phyloP scores from a whole-genome alignment of 352 stramenopile species.

The Phytopythium kandeliae region DNA sequence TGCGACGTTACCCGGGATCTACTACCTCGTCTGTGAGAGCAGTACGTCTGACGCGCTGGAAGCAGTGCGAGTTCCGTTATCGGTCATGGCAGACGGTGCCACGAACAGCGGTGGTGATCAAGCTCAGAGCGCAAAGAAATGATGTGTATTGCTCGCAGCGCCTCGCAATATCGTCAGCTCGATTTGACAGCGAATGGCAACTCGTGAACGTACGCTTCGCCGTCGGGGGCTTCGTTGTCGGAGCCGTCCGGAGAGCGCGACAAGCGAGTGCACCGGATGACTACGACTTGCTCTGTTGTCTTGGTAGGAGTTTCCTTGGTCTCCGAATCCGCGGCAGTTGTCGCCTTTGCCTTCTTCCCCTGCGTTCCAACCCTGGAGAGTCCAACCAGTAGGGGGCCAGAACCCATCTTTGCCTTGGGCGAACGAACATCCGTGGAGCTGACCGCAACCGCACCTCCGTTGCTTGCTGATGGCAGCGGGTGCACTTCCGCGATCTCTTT shows the following conservation, averaged over 20 bases:
- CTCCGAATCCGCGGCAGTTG: neutral
- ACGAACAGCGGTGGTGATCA: neutral
- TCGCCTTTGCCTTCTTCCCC: constrained; percentile 6
- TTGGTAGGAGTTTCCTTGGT: neutral
- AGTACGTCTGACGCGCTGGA: constrained; percentile 14
- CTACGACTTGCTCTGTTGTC: constrained; percentile 30
- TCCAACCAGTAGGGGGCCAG: neutral
- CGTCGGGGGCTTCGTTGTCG: constrained; percentile 18
- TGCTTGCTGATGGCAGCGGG: neutral
- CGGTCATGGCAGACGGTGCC: constrained; percentile 7
- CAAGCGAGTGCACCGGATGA: constrained; percentile 42
- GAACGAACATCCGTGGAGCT: constrained; percentile 11
- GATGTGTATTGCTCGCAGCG: neutral
- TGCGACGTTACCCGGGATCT: constrained; percentile 22
- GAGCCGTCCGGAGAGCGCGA: constrained; percentile 20
- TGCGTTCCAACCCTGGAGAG: neutral
- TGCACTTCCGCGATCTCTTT: neutral
- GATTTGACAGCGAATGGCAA: constrained; percentile 42
- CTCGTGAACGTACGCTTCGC: constrained; percentile 32
- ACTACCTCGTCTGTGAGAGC: constrained; percentile 39
- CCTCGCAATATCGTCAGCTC: constrained; percentile 3
- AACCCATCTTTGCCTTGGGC: constrained; percentile 5
- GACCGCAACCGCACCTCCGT: neutral
- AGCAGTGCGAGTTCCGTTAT: constrained; percentile 12
- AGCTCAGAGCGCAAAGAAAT: neutral